phyloP scores from a whole-genome alignment of 202 grass and related monocot species.

The Eragrostis tef region DNA sequence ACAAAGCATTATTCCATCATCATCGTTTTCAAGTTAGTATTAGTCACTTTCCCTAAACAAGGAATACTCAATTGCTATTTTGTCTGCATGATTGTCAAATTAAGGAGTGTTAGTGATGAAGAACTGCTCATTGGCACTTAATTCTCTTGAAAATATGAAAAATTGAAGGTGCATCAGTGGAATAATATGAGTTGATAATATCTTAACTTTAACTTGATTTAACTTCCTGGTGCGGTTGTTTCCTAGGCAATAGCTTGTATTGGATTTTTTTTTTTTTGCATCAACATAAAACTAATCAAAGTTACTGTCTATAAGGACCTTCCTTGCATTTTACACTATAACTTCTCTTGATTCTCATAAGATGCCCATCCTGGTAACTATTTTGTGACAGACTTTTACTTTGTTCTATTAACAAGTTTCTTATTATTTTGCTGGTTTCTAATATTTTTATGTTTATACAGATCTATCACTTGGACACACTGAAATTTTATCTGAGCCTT shows the following conservation, averaged over 20 bases:
- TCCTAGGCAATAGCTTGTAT: background rate
- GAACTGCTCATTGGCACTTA: background rate
- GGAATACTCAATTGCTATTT: background rate
- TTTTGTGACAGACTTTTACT: constrained; percentile 19
- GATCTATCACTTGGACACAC: constrained; percentile 81
- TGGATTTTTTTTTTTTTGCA: background rate
- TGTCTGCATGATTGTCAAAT: background rate
- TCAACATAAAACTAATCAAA: background rate
- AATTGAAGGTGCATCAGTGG: background rate
- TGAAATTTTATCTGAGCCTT: constrained; percentile 78
- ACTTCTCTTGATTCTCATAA: constrained; percentile 1
- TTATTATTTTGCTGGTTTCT: constrained; percentile 34
- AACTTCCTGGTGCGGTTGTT: constrained; percentile 2
- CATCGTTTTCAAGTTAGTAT: background rate
- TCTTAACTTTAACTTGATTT: background rate
- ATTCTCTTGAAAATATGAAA: background rate
- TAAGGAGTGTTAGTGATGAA: background rate
- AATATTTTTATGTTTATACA: constrained; percentile 53
- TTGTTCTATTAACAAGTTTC: constrained; percentile 27
- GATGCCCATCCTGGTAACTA: background rate
- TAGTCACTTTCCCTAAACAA: background rate
- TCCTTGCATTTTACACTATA: background rate
- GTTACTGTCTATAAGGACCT: background rate
- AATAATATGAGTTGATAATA: background rate
- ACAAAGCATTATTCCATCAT: background rate